These are phyloP conservation scores for Aspergillus quadrilineatus DNA, from an alignment of 2,329 filamentous ascomycete genomes.

Conservation along the genomic window DNA sequence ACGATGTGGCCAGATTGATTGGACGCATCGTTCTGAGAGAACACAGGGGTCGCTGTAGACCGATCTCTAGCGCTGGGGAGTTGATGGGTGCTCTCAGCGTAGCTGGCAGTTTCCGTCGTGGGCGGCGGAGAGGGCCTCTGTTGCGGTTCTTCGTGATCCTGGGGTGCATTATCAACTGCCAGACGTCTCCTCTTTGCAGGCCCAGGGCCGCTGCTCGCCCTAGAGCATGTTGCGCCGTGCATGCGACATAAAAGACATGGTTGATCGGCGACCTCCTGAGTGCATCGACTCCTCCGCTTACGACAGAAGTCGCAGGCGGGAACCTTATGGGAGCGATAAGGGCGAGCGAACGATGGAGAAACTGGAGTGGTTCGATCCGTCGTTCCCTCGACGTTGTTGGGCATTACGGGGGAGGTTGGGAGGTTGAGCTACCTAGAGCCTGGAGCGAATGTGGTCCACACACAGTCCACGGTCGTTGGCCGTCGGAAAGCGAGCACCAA, in stretches of 20 bases:
- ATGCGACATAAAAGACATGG: slow-evolving; percentile 12
- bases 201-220: not conserved
- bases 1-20: slow-evolving; percentile 8
- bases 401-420: not conserved
- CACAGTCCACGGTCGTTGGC: not conserved
- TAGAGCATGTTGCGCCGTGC: slow-evolving; percentile 5
- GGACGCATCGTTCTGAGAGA: slow-evolving; percentile 1
- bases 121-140: not conserved
- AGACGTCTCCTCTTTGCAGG: slow-evolving; percentile 2
- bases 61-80: not conserved
- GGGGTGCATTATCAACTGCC: not conserved
- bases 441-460: not conserved
- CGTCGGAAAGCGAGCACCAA: not conserved
- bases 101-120: too few relatives aligned
- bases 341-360: not conserved
- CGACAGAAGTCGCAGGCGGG: slow-evolving; percentile 10
- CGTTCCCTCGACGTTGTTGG: not conserved
- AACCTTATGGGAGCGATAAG: slow-evolving; percentile 8
- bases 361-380: not conserved
- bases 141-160: not conserved
- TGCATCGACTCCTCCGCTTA: slow-evolving; percentile 9
- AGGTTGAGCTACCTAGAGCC: not conserved
- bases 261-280: slow-evolving; percentile 8
- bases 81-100: too few relatives aligned
- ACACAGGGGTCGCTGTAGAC: not conserved